Evolutionary conservation across 2,329 filamentous ascomycete genomes (phyloP), one percentile per base, ranked within the genome.

Genomic region (Aspergillus aculeatus): DNA sequence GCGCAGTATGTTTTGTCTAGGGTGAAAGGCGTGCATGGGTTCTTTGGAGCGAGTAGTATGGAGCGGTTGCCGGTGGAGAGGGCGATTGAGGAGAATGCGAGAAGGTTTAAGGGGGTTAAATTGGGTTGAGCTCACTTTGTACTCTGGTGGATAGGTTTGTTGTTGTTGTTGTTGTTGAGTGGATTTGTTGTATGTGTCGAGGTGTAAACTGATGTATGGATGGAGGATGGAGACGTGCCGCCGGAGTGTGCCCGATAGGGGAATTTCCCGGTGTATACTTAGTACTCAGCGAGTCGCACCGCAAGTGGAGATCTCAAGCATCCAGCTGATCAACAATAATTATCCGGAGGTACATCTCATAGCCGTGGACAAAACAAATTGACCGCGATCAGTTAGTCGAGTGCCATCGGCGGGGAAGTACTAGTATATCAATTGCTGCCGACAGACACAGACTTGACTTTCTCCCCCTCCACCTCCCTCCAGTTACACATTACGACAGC

Each of bases 41-140:
- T 91, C 71, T 90, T 86, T 66, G 88, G 88, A 0, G 88, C 88
- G 11, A 89, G 86, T 62, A 74, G 84, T 56, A 88, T 90, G 84
- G 88, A 90, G 73, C 77, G 87, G 48, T 73, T 90, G 62, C 87
- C 88, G 0, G 87, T 90, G 11, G 88, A 90, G 69, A 77, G 82
- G 60, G 87, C 88, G 0, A 89, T 90, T 58, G 84, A 80, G 53
- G 79, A 81, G 54, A 84, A 83, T 48, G 84, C 83, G 4, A 79
- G 77, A 64, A 75, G 77, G 16, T 87, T 87, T 70, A 86, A 86
- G 66, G 65, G 66, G 51, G 61, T 77, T 60, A 71, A 68, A 56
- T 59, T 76, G 14, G 38, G 38, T 5, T 44, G 38, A 41, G 32
- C 2, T 35, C 16, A 26, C 11, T 16, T 12, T 23, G 23, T 23